Base-by-base conservation (phyloP, 257 asterid species). In the Nyctanthes arbortristis region DNA sequence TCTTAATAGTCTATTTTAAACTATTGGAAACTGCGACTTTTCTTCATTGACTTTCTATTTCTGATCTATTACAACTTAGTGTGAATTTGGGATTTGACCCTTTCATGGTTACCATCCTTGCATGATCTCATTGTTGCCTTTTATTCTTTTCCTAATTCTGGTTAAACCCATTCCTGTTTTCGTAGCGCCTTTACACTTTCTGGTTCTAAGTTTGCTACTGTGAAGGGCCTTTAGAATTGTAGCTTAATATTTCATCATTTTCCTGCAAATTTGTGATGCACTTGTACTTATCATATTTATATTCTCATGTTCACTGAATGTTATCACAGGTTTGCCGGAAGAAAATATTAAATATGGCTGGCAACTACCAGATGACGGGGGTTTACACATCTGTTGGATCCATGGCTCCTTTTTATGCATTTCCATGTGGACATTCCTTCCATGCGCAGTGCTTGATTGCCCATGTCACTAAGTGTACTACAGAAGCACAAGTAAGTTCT, bases 391-490 rank as follows among this genome's bases (percentile, higher is more conserved):
- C 95, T 35, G 89, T 87, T 75, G 99, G 96, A 76, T 78, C 94
- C 7, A 89, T 91, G 95, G 89, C 96, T 67, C 97, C 99, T 74
- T 91, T 94, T 83, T 94, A 91, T 69, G 97, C 89, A 75, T 94
- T 94, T 74, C 99, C 99, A 12, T 94, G 99, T 79, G 96, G 89
- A 45, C 99, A 94, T 82, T 81, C 97, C 72, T 94, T 94, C 79
- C 99, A 94, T 57, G 85, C 95, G 7, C 88, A 86, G 70, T 94
- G 99, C 85, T 73, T 94, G 90, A 85, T 94, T 76, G 90, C 96
- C 33, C 99, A 94, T 43, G 92, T 91, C 78, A 94, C 96, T 65
- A 81, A 83, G 82, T 89, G 96, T 81, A 89, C 96, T 47, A 86
- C 68, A 77, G 96, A 75, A 84, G 72, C 87, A 62, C 99, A 88